Percentiles rank a stretch among this genome's conserved stretches.
Evolutionary conservation across 805 yeast species (phyloP).

Genomic region (Nakazawaea laoshanensis): DNA sequence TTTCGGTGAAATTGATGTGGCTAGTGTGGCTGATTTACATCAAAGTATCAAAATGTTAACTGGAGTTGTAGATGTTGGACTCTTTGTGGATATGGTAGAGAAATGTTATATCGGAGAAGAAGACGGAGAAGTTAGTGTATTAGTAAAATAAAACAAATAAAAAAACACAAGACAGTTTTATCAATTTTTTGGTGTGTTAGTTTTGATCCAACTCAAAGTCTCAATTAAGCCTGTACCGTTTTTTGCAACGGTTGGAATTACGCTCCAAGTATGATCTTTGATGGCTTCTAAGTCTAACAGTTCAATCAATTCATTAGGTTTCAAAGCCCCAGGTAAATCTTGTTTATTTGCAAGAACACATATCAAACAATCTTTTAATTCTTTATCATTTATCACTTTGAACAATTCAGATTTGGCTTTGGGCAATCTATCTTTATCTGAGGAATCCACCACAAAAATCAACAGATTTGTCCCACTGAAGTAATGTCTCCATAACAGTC

Average conservation of each 20-base stretch:
- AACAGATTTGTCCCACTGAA: conserved; percentile 89
- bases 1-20: conserved; percentile 64
- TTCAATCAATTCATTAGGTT: conserved; percentile 75
- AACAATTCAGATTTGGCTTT: conserved; percentile 73
- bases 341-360: conserved; percentile 87
- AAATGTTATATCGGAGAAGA: conserved; percentile 87
- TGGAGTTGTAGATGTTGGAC: conserved; percentile 95
- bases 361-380: conserved; percentile 70
- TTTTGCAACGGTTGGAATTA: conserved; percentile 83
- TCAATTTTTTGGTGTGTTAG: conserved; percentile 41
- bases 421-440: conserved; percentile 61
- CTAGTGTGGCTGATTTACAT: conserved; percentile 44
- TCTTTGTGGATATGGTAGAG: conserved; percentile 66
- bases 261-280: conserved; percentile 78
- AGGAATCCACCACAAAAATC: conserved; percentile 83
- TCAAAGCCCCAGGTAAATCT: conserved; percentile 63
- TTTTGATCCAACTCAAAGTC: conserved; percentile 79
- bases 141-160: not conserved
- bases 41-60: conserved; percentile 60
- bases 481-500: conserved; percentile 94
- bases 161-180: not conserved
- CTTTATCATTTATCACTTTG: conserved; percentile 75
- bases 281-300: conserved; percentile 51
- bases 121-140: conserved; percentile 49
- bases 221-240: conserved; percentile 88